Conservation (phyloP, 208 protist species). For the Leishmania braziliensis region DNA sequence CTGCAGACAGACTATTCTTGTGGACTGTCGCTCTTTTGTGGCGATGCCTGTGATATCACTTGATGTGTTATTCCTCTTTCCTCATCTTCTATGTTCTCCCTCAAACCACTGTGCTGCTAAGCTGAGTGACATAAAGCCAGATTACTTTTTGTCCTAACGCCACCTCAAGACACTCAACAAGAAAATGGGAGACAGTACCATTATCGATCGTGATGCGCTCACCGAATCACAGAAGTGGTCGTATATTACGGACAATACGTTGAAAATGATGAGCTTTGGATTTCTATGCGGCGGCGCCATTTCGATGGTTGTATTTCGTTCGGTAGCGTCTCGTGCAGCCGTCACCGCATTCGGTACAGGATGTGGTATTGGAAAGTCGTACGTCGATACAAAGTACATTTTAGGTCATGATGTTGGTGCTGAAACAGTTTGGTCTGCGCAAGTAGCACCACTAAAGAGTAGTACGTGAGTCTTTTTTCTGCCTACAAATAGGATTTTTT, state of each 20-base stretch:
- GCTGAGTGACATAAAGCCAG: neutral
- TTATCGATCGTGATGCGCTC: constrained; percentile 63
- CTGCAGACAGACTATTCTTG: neutral
- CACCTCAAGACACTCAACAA: constrained; percentile 12
- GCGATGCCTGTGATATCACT: neutral
- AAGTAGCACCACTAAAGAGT: constrained; percentile 39
- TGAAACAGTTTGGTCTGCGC: constrained; percentile 66
- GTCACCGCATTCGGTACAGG: constrained; percentile 72
- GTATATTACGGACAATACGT: constrained; percentile 76
- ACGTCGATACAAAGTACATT: constrained; percentile 85
- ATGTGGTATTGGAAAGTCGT: constrained; percentile 83
- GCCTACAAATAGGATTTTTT: neutral
- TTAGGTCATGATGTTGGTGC: constrained; percentile 81
- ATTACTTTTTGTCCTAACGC: constrained; percentile 13
- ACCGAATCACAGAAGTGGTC: constrained; percentile 84
- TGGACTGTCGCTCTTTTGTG: neutral
- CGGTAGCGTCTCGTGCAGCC: constrained; percentile 48
- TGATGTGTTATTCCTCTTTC: neutral
- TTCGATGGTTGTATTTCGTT: constrained; percentile 73
- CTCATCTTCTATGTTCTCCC: neutral
- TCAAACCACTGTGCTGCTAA: neutral
- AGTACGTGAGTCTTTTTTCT: constrained; percentile 9
- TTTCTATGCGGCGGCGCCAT: constrained; percentile 67
- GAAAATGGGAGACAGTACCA: constrained; percentile 23
- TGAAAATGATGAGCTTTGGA: constrained; percentile 77